Evolutionary conservation across 306 rosid genomes (phyloP).

Genomic region (Herpetospermum pedunculosum): DNA sequence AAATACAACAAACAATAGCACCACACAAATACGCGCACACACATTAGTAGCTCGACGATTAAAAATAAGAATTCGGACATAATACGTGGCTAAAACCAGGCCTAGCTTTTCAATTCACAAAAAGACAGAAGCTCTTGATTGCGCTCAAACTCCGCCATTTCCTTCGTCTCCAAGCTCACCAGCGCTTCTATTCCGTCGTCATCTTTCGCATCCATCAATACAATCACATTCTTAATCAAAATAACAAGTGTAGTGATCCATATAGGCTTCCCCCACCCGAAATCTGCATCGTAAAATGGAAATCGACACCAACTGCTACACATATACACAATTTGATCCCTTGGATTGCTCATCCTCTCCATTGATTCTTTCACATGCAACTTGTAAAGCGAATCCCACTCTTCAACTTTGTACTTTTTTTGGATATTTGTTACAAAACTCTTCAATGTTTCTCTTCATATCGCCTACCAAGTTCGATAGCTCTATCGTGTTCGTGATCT

Average conservation of each 20-base stretch:
- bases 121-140: conserved; percentile 4
- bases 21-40: no score
- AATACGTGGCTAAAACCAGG: no score
- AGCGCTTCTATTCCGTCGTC: conserved; percentile 11
- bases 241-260: neutral
- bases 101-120: no score
- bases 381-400: neutral
- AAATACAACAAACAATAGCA: no score
- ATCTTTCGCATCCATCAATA: conserved; percentile 6
- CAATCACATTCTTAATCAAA: neutral
- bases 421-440: neutral
- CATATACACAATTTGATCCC: neutral
- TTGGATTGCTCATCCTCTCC: neutral
- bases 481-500: no score
- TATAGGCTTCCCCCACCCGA: conserved; percentile 23
- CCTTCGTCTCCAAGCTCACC: conserved; percentile 8
- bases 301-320: conserved; percentile 21
- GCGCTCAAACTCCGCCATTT: conserved; percentile 2
- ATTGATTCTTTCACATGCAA: neutral
- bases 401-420: neutral
- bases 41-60: no score
- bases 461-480: conserved; percentile 1
- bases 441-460: conserved; percentile 14
- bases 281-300: conserved; percentile 15
- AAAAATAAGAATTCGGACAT: no score